Evolutionary conservation across 2,329 filamentous ascomycete species (phyloP), one percentile per base, ranked within the genome.

Genomic region (Phaeosphaeria sp.): DNA sequence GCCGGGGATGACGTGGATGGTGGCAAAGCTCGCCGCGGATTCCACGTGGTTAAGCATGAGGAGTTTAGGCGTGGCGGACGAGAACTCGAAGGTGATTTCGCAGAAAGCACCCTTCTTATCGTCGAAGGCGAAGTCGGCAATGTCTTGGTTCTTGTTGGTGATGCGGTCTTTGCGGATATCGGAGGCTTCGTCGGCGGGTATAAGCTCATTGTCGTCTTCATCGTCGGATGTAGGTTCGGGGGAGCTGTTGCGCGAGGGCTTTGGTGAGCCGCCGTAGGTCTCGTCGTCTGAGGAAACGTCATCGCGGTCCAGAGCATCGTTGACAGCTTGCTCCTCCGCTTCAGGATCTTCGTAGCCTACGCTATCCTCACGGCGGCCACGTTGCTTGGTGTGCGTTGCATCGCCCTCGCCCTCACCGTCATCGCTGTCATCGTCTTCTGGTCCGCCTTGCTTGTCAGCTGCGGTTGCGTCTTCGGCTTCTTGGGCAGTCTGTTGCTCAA

Each of bases 41-140:
- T 98, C 93, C 54, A 98, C 91, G 56, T 98, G 84, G 69, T 91
- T 91, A 57, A 98, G 88, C 86, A 99, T 95, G 58, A 99, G 86
- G 48, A 99, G 85, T 81, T 99, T 99, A 63, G 94, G 91, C 15
- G 90, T 90, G 44, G 86, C 82, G 43, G 89, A 86, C 62, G 91
- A 87, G 74, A 96, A 97, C 77, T 89, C 92, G 58, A 98, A 86
- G 17, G 90, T 90, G 71, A 98, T 87, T 64, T 89, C 86, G 78
- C 92, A 96, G 82, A 88, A 90, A 42, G 85, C 85, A 63, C 92
- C 93, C 18, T 81, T 81, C 56, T 82, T 82, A 67, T 92, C 88
- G 76, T 97, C 90, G 74, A 93, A 96, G 64, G 85, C 84, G 82
- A 97, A 97, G 43, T 84, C 82, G 4, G 88, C 89, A 46, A 97